These are phyloP conservation scores for Graphilbum fragrans DNA, from an alignment of 2,329 filamentous ascomycete genomes.

Conservation along the genomic window DNA sequence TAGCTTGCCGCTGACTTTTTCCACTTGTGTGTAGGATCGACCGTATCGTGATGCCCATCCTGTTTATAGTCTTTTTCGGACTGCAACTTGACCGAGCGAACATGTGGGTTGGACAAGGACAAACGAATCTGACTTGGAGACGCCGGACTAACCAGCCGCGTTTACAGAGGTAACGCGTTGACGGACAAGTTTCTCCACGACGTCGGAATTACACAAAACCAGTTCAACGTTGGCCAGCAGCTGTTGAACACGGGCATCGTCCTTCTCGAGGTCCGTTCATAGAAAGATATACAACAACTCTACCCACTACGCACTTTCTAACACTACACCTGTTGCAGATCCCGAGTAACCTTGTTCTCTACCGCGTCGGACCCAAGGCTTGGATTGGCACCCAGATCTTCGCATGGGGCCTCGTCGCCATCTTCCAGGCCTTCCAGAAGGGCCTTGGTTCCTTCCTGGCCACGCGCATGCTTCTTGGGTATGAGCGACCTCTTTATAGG, in stretches of 20 bases:
- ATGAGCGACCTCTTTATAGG: background rate
- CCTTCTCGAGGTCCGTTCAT: conserved; percentile 5
- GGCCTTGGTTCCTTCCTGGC: conserved; percentile 33
- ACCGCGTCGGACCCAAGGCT: conserved; percentile 33
- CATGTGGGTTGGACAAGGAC: conserved; percentile 12
- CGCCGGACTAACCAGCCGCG: background rate
- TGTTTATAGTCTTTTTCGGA: conserved; percentile 29
- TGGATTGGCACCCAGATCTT: conserved; percentile 43
- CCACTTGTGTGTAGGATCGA: conserved; percentile 14
- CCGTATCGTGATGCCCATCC: conserved; percentile 27
- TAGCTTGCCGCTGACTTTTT: no score
- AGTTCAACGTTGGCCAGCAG: conserved; percentile 32
- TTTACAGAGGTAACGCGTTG: conserved; percentile 10
- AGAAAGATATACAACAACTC: no score
- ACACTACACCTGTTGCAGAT: conserved; percentile 28
- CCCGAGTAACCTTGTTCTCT: conserved; percentile 33
- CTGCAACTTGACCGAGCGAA: conserved; percentile 28
- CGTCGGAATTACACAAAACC: conserved; percentile 26
- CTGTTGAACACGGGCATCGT: conserved; percentile 17
- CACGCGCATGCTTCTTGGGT: conserved; percentile 35
- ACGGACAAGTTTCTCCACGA: conserved; percentile 14
- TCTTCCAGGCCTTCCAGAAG: conserved; percentile 40
- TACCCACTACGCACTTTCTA: no score
- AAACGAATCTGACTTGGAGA: background rate
- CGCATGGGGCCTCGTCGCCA: conserved; percentile 38